Base-by-base conservation (phyloP, 129 eudicot genomes). In the Apium graveolens region DNA sequence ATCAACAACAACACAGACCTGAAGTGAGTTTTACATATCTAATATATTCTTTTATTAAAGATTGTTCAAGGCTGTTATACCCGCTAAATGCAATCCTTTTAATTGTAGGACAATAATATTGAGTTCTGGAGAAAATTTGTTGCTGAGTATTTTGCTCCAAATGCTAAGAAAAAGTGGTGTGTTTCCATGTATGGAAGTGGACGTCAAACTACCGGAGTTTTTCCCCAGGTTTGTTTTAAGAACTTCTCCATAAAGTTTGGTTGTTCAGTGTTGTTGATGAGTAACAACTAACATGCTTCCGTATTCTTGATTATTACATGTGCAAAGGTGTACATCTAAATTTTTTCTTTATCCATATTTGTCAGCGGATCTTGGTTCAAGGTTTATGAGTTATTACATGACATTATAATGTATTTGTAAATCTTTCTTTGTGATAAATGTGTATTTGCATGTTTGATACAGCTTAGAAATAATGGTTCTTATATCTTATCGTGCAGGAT, bases 81-180 rank as follows among this genome's bases (percentile, higher is more conserved):
- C 60, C 70, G 32, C 39, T 80, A 70, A 57, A 70, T 78, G 34
- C 70, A 74, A 31, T 70, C 63, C 66, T 14, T 76, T 62, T 26
- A 75, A 74, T 69, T 87, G 84, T 79, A 96, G 99, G 99, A 92
- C 83, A 96, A 96, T 76, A 96, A 87, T 84, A 92, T 96, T 74
- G 99, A 96, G 80, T 96, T 96, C 76, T 96, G 99, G 99, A 86
- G 97, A 81, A 96, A 92, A 81, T 96, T 90, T 87, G 99, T 96
- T 29, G 88, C 99, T 1, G 99, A 96, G 82, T 96, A 84, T 80
- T 96, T 92, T 80, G 96, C 97, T 63, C 97, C 97, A 51, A 92
- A 89, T 90, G 97, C 99, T 66, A 90, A 90, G 88, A 96, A 96
- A 84, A 96, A 96, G 77, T 96, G 99, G 99, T 96, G 99, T 74